phyloP scores from a whole-genome alignment of 2,329 filamentous ascomycete genomes.

The Orbilia javanica region DNA sequence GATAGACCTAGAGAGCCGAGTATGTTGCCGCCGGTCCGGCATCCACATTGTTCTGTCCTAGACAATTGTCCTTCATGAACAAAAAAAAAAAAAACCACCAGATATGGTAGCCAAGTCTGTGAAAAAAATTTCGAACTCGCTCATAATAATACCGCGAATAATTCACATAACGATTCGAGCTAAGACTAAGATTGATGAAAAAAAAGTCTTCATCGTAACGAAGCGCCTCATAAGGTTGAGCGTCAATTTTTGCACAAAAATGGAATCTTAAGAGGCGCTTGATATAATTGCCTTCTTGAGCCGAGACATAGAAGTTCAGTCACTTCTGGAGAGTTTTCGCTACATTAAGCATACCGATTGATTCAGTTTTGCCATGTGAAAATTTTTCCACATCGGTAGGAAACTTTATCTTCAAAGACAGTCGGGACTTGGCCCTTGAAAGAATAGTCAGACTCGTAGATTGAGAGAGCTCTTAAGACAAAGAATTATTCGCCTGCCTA shows the following conservation, averaged over 20 bases:
- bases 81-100: background rate
- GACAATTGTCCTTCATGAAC: conserved; percentile 13
- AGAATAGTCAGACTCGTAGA: background rate
- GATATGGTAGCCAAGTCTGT: conserved; percentile 33
- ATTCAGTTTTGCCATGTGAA: conserved; percentile 13
- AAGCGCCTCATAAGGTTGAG: conserved; percentile 25
- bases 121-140: background rate
- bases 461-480: conserved; percentile 14
- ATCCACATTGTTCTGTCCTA: background rate
- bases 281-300: conserved; percentile 26
- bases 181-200: background rate
- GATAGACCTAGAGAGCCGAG: conserved; percentile 5
- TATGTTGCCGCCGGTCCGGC: conserved; percentile 40
- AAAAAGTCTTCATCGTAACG: background rate
- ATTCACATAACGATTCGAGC: background rate
- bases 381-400: background rate
- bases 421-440: background rate
- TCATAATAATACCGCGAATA: background rate
- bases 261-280: background rate
- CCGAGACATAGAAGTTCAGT: conserved; percentile 44
- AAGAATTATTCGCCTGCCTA: conserved; percentile 9
- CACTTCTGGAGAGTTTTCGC: conserved; percentile 21
- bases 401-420: conserved; percentile 32
- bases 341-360: conserved; percentile 13
- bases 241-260: background rate